phyloP scores from a whole-genome alignment of 2,329 filamentous ascomycete species.

The Ilyonectria mors-panacis region DNA sequence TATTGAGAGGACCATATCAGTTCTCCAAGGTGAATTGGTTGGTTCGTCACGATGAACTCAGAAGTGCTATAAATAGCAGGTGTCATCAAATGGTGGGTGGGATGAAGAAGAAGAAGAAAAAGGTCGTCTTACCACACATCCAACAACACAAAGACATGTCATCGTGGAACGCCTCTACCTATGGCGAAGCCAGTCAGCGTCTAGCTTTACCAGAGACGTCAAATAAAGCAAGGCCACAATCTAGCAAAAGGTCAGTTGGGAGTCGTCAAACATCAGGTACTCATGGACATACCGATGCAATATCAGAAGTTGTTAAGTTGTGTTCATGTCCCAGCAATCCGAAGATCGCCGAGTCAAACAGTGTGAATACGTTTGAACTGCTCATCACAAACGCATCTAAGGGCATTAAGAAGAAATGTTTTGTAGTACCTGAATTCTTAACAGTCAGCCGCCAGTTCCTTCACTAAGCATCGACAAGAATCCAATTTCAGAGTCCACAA shows the following conservation, averaged over 20 bases:
- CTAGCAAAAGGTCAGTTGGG: slow-evolving; percentile 29
- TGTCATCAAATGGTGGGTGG: slow-evolving; percentile 63
- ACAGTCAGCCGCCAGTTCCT: slow-evolving; percentile 50
- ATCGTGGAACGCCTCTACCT: slow-evolving; percentile 18
- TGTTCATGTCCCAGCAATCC: slow-evolving; percentile 67
- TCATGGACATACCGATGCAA: slow-evolving; percentile 58
- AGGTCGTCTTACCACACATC: slow-evolving; percentile 32
- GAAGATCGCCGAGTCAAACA: slow-evolving; percentile 66
- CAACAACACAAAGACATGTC: not conserved
- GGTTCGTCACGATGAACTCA: slow-evolving; percentile 71
- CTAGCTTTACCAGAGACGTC: not conserved
- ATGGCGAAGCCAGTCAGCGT: slow-evolving; percentile 35
- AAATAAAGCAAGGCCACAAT: slow-evolving; percentile 17
- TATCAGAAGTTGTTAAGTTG: slow-evolving; percentile 66
- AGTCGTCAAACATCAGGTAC: not conserved
- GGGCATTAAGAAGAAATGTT: slow-evolving; percentile 36
- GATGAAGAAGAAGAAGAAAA: not conserved
- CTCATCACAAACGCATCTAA: slow-evolving; percentile 62
- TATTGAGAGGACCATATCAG: slow-evolving; percentile 58
- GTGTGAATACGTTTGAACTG: slow-evolving; percentile 69
- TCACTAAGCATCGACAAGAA: slow-evolving; percentile 47
- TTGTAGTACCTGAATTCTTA: slow-evolving; percentile 54
- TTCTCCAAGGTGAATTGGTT: slow-evolving; percentile 73
- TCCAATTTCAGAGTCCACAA: slow-evolving; percentile 54
- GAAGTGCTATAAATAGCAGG: slow-evolving; percentile 62